phyloP scores from a whole-genome alignment of 306 rosid genomes.

The Elaeagnus macrophylla region DNA sequence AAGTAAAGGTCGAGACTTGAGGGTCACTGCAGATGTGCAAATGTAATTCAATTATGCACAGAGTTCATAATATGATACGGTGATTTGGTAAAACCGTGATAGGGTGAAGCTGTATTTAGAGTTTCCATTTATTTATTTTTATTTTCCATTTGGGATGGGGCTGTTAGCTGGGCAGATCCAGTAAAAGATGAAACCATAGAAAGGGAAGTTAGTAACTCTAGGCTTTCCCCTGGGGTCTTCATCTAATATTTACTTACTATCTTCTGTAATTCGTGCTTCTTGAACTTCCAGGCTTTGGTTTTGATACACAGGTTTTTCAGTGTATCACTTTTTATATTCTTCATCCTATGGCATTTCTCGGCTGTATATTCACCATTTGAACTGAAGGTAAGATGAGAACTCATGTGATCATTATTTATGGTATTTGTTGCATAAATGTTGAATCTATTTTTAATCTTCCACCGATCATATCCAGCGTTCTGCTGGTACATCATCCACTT shows the following conservation, averaged over 20 bases:
- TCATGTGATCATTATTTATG: conserved; percentile 18
- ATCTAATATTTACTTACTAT: conserved; percentile 12
- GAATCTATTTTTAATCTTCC: conserved; percentile 11
- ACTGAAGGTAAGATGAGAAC: conserved; percentile 37
- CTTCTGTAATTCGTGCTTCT: conserved; percentile 47
- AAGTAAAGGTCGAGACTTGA: background rate
- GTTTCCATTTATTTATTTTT: no score
- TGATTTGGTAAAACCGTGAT: no score
- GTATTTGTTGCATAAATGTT: conserved; percentile 11
- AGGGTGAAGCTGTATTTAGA: no score
- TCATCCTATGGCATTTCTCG: conserved; percentile 65
- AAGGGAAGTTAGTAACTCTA: no score
- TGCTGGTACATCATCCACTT: conserved; percentile 20
- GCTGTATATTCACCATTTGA: conserved; percentile 32
- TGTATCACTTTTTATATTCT: conserved; percentile 70
- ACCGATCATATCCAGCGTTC: conserved; percentile 41
- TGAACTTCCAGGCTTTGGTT: conserved; percentile 94
- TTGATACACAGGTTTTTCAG: conserved; percentile 98
- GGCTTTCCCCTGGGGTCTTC: no score
- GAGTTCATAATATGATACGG: background rate
- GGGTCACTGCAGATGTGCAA: background rate
- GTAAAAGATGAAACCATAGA: no score
- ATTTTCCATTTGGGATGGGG: no score
- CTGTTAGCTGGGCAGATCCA: no score
- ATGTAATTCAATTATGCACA: background rate